Base-by-base conservation (phyloP, 257 asterid species). In the Agastache rugosa region DNA sequence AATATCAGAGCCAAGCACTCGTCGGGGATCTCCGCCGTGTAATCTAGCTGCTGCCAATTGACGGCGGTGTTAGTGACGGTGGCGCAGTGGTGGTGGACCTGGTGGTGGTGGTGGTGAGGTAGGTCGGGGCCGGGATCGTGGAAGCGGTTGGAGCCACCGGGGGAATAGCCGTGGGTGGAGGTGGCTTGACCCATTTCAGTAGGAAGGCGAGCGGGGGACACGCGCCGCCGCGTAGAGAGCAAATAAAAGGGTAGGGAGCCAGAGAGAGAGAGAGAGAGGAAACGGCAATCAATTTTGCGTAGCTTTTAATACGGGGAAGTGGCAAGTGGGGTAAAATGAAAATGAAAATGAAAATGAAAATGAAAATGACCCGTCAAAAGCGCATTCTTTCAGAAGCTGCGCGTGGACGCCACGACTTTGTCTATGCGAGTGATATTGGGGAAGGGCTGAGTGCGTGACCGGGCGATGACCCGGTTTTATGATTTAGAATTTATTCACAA, bases 1-100 rank as follows among this genome's bases (percentile, higher is more conserved):
- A 91, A 91, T 6, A 91, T 83, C 50, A 88, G 56, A n/a, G 90
- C 87, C 59, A 91, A 71, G 66, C 97, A 91, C 73, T 89, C 97
- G 59, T 91, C 95, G 6, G 97, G 97, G 77, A 91, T 81, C 67
- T 82, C 90, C 7, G 83, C 71, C 29, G 83, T 75, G 78, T 73
- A 83, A 69, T 91, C 97, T 12, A 51, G 61, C 23, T 39, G 50
- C 5, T 80, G 41, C 35, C 55, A 0, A 62, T 64, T 1, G 53
- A 12, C 25, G 37, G 75, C n/a, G 78, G 74, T 69, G 78, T 17
- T 11, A 37, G 27, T n/a, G 17, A 20, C 31, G 64, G 72, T 41
- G 73, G 76, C 29, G 69, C 70, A 64, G 70, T 41, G 6, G 22
- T 19, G 31, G 17, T 16, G 65, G 11, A 31, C 35, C 35, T 31